phyloP scores from a whole-genome alignment of 495 filamentous ascomycete species.

The Terfezia boudieri region DNA sequence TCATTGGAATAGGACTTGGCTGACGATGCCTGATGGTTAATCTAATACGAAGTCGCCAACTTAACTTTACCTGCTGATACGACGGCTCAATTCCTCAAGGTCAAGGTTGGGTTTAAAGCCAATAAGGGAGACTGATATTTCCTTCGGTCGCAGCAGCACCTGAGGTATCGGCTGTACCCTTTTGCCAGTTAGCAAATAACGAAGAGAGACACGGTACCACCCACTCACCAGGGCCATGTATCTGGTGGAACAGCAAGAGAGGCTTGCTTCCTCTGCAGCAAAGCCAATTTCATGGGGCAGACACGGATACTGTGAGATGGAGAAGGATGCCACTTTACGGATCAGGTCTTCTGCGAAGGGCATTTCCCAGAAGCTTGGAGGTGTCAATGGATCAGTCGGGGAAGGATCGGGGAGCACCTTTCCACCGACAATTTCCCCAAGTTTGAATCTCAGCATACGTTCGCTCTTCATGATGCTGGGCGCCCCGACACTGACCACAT shows the following conservation, averaged over 20 bases:
- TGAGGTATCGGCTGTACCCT: no score
- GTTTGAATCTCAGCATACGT: neutral
- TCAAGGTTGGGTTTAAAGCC: no score
- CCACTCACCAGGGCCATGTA: neutral
- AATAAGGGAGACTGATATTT: no score
- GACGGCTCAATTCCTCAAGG: no score
- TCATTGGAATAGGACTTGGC: no score
- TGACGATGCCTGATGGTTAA: no score
- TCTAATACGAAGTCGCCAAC: no score
- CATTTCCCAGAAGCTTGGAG: neutral
- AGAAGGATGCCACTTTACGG: neutral
- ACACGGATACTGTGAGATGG: neutral
- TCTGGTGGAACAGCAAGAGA: neutral
- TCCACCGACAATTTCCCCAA: neutral
- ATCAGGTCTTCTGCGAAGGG: neutral
- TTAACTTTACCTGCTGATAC: no score
- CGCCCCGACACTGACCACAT: neutral
- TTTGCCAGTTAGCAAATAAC: no score
- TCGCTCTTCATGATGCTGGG: neutral
- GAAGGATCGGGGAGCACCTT: neutral
- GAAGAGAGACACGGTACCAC: no score
- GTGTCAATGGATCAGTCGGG: neutral
- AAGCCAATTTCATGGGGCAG: neutral
- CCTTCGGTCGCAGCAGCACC: no score
- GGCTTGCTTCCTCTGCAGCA: neutral